These are phyloP conservation scores for Magnusiomyces tetraspermus DNA, from an alignment of 1,139 yeast species.

Conservation along the genomic window DNA sequence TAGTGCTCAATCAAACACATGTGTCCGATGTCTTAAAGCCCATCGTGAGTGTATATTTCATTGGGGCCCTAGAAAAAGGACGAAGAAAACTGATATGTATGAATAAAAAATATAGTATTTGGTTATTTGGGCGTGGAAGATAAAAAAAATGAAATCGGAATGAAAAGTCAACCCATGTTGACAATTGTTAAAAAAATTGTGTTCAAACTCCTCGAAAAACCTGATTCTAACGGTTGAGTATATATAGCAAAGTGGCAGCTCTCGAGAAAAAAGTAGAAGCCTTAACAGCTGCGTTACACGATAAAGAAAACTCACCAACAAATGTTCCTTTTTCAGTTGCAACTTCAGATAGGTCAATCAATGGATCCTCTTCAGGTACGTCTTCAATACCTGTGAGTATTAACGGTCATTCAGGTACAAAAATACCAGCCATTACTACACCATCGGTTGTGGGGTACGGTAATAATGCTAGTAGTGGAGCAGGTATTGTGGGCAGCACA, in stretches of 20 bases:
- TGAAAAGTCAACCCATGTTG: too few relatives aligned
- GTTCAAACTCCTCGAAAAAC: neutral
- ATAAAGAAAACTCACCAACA: slow-evolving; percentile 7
- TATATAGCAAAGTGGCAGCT: slow-evolving; percentile 28
- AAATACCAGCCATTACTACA: too few relatives aligned
- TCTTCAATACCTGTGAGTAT: too few relatives aligned
- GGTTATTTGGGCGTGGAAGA: neutral
- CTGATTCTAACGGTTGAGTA: neutral
- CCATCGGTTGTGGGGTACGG: too few relatives aligned
- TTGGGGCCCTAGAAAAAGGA: slow-evolving; percentile 48
- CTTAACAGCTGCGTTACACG: slow-evolving; percentile 23
- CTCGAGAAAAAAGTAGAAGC: slow-evolving; percentile 31
- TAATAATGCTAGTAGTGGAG: too few relatives aligned
- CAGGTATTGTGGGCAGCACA: too few relatives aligned
- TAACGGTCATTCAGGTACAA: too few relatives aligned
- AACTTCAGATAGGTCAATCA: neutral
- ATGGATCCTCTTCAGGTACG: too few relatives aligned
- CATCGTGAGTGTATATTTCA: slow-evolving; percentile 61
- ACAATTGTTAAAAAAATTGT: neutral
- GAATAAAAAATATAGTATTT: slow-evolving; percentile 4
- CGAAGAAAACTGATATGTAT: slow-evolving; percentile 30
- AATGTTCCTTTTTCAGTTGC: neutral
- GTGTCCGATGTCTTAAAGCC: slow-evolving; percentile 63
- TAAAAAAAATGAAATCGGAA: too few relatives aligned
- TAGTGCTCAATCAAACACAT: slow-evolving; percentile 57